Conservation (phyloP, 1,284 basidiomycete species). For the Ustilago tritici region DNA sequence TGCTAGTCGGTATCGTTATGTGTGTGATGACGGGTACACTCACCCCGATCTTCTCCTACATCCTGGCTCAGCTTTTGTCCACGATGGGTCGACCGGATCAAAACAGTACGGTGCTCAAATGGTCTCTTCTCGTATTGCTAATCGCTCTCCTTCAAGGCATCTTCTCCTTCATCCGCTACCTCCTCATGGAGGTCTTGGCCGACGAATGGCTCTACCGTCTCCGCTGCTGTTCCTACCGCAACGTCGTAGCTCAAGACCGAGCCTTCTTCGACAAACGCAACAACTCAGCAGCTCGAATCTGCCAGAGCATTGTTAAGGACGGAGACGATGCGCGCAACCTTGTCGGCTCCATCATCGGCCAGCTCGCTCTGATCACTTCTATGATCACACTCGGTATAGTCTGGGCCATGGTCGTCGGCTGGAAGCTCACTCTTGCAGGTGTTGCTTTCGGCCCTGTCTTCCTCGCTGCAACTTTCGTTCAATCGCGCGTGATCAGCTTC, state of each 20-base stretch:
- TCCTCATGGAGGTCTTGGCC: conserved; percentile 75
- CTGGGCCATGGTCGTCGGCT: conserved; percentile 88
- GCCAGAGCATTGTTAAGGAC: conserved; percentile 87
- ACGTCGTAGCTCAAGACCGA: conserved; percentile 85
- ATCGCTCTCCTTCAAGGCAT: conserved; percentile 82
- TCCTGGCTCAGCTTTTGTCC: conserved; percentile 84
- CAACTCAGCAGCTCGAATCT: conserved; percentile 76
- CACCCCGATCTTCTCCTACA: conserved; percentile 90
- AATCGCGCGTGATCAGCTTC: conserved; percentile 78
- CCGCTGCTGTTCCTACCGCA: conserved; percentile 75
- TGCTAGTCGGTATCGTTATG: conserved; percentile 76
- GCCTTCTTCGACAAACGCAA: conserved; percentile 84
- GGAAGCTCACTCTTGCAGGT: conserved; percentile 93
- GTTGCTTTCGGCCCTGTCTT: conserved; percentile 88
- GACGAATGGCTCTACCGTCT: conserved; percentile 82
- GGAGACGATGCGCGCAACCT: conserved; percentile 87
- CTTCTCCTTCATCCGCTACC: conserved; percentile 77
- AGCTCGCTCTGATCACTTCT: conserved; percentile 77
- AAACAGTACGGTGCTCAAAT: conserved; percentile 69
- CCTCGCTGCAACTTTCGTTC: conserved; percentile 78
- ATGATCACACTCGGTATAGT: conserved; percentile 86
- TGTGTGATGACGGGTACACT: conserved; percentile 79
- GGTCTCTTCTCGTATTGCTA: conserved; percentile 73
- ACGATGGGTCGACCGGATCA: conserved; percentile 76
- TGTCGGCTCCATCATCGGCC: conserved; percentile 80